phyloP scores from a whole-genome alignment of 2,329 filamentous ascomycete species.

The Fusarium acutatum region DNA sequence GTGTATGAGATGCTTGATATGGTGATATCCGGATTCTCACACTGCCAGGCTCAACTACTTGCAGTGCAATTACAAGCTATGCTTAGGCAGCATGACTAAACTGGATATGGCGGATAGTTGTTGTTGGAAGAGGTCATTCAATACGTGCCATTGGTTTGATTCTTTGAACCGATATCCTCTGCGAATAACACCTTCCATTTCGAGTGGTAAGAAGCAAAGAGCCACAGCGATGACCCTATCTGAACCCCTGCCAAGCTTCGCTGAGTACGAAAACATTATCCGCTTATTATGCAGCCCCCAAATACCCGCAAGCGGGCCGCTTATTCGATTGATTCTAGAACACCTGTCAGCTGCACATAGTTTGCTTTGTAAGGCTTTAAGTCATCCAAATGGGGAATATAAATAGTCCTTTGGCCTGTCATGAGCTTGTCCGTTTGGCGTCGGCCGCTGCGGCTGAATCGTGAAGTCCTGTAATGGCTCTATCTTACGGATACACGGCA shows the following conservation, averaged over 20 bases:
- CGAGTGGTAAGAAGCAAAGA: not conserved
- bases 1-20: no score
- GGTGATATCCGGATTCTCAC: no score
- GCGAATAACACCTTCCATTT: not conserved
- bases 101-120: fast-evolving
- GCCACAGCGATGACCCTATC: not conserved
- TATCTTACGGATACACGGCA: not conserved
- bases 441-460: not conserved
- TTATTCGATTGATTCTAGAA: not conserved
- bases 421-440: no score
- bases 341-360: not conserved
- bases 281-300: not conserved
- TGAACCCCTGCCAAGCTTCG: not conserved
- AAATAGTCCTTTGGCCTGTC: not conserved
- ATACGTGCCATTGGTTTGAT: not conserved
- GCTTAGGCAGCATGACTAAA: not conserved
- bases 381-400: not conserved
- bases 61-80: no score
- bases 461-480: not conserved
- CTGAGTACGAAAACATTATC: not conserved
- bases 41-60: no score
- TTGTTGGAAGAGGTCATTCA: not conserved
- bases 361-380: not conserved
- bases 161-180: not conserved
- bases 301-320: not conserved